These are phyloP conservation scores for Paramecium primaurelia DNA, from an alignment of 73 alveolate species.

Conservation along the genomic window DNA sequence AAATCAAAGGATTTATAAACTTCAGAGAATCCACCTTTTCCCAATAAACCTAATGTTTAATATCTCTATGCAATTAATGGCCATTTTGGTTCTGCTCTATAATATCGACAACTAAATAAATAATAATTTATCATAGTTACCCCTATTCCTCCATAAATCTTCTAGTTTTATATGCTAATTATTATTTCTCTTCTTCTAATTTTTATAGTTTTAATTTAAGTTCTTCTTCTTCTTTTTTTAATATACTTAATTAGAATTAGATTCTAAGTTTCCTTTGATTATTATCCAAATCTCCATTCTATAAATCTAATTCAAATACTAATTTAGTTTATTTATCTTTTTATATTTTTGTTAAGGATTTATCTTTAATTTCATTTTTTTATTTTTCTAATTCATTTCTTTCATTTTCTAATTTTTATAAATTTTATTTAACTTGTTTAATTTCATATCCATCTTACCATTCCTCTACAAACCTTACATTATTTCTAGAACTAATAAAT, in stretches of 20 bases:
- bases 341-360: background rate
- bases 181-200: conserved; percentile 55
- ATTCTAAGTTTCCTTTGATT: background rate
- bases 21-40: conserved; percentile 98
- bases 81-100: conserved; percentile 82
- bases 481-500: conserved; percentile 53
- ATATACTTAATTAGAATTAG: background rate
- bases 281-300: background rate
- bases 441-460: conserved; percentile 97
- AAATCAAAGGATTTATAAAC: conserved; percentile 97
- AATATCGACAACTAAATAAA: conserved; percentile 63
- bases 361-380: background rate
- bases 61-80: conserved; percentile 81
- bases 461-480: conserved; percentile 75
- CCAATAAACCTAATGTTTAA: conserved; percentile 84
- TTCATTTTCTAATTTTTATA: background rate
- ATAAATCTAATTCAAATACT: background rate
- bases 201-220: conserved; percentile 17
- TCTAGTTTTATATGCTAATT: conserved; percentile 53
- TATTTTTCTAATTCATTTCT: background rate
- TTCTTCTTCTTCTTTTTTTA: conserved; percentile 64
- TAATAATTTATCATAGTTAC: background rate
- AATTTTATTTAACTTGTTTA: conserved; percentile 65
- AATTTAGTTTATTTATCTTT: background rate
- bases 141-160: conserved; percentile 81